A percentile compares a stretch with the other conserved stretches of the same genome.
Conservation (phyloP, 371 early-diverging fungal genomes). For the Umbelopsis sp. region DNA sequence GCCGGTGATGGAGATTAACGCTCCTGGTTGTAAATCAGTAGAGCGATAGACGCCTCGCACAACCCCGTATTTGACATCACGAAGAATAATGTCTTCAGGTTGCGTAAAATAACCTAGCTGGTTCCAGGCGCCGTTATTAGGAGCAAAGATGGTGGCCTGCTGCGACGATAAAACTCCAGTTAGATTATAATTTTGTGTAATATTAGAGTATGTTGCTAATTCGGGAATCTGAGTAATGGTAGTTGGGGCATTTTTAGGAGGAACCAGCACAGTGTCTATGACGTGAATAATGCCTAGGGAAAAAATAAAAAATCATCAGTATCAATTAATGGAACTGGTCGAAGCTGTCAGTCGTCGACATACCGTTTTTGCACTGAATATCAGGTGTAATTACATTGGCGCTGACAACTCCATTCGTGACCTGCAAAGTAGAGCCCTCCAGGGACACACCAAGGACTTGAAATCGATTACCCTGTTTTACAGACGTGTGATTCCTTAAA, state of each 20-base stretch:
- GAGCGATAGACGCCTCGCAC: conserved; percentile 5
- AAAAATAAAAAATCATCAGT: too few species aligned
- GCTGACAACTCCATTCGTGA: conserved; percentile 26
- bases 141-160: conserved; percentile 28
- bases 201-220: conserved; percentile 24
- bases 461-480: conserved; percentile 25
- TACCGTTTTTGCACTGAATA: conserved; percentile 37
- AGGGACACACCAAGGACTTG: not conserved
- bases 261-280: conserved; percentile 25
- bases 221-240: conserved; percentile 27
- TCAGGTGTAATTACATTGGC: conserved; percentile 25
- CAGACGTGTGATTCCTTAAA: conserved; percentile 4
- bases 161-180: conserved; percentile 23
- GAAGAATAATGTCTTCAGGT: conserved; percentile 27
- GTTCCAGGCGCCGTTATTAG: conserved; percentile 25
- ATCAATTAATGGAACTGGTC: too few species aligned
- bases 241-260: conserved; percentile 24
- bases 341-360: not conserved
- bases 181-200: conserved; percentile 29
- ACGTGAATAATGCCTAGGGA: conserved; percentile 30
- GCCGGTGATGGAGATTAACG: not conserved
- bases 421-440: conserved; percentile 19
- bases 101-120: conserved; percentile 10
- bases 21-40: not conserved
- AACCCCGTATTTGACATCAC: conserved; percentile 10